Percentiles rank a stretch among this genome's conserved stretches.
Conservation (phyloP, 2,329 filamentous ascomycete genomes). For the Dactylellina parvicollis region DNA sequence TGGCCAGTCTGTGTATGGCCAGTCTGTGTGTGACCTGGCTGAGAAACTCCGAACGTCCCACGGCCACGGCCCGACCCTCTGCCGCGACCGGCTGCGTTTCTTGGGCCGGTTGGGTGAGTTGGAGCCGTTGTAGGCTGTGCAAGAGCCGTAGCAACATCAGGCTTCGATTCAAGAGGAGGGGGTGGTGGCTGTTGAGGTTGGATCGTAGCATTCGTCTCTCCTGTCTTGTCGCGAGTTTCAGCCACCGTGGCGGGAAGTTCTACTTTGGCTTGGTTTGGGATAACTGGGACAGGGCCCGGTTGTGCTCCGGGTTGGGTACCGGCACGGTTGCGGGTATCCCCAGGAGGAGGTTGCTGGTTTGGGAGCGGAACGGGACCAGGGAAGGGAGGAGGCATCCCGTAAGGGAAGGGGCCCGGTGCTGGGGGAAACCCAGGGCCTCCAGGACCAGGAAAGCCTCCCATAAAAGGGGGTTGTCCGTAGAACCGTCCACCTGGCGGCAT, state of each 20-base stretch:
- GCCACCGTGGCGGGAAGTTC: conserved; percentile 18
- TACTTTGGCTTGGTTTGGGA: conserved; percentile 16
- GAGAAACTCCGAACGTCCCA: conserved; percentile 40
- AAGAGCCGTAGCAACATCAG: conserved; percentile 45
- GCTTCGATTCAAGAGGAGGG: conserved; percentile 46
- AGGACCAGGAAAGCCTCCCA: conserved; percentile 38
- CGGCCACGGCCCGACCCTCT: conserved; percentile 31
- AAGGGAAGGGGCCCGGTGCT: conserved; percentile 38
- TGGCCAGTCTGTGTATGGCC: conserved; percentile 43
- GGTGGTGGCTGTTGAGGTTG: conserved; percentile 28
- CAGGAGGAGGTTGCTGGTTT: conserved; percentile 15
- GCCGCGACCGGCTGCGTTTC: conserved; percentile 28
- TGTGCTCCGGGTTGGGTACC: conserved; percentile 23
- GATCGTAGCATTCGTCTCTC: conserved; percentile 3
- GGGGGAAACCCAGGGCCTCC: conserved; percentile 31
- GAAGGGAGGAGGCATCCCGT: conserved; percentile 39
- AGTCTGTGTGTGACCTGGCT: conserved; percentile 49
- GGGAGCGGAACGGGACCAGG: conserved; percentile 24
- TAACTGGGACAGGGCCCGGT: neutral
- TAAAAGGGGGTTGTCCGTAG: conserved; percentile 47
- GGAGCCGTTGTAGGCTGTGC: conserved; percentile 18
- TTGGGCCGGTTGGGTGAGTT: conserved; percentile 38
- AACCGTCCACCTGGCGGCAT: conserved; percentile 41
- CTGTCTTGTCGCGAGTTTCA: conserved; percentile 17
- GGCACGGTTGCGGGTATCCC: conserved; percentile 27